Evolutionary conservation across 371 early-diverging fungal species (phyloP), one percentile per base, ranked within the genome.

Genomic region (Mucor velutinosus): DNA sequence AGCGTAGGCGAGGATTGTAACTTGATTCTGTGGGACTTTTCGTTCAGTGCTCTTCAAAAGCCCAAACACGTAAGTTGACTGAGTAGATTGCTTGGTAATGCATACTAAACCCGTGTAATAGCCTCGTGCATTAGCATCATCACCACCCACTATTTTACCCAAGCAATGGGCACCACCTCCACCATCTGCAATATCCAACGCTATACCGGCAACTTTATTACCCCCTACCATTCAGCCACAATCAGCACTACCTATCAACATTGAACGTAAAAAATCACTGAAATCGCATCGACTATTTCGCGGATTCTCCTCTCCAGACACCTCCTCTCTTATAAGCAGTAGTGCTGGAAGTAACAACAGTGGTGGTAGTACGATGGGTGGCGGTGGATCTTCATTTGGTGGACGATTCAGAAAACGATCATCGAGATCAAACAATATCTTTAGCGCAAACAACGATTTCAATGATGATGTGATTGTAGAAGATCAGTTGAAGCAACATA

Each of bases 1-100:
- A 93, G 94, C 62, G 95, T 97, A 4, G 96, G 95, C 5, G 97
- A 98, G 53, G 98, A 98, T 66, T 89, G 92, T 0, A 85, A 89
- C 63, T 71, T 98, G n/a, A 78, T 94, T 17, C 72, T 98, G 15
- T 98, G 98, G 98, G 98, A 98, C 72, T 97, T 98, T 74, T 92
- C 94, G 43, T 84, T 92, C 15, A 81, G 85, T 30, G 91, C 93
- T 2, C 73, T 97, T 29, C 92, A 92, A 69, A 86, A 88, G 45
- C 93, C 92, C 30, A 90, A 91, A 65, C 75, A 77, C 25, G 90
- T 89, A 87, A 76, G 85, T 70, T 1, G 29, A 33, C 15, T 2
- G 7, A 47, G 7, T n/a, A 10, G 5, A 17, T 30, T 23, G 17
- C n/a, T n/a, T 29, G 7, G 1, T 15, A 17, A 17, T 14, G 30